Percentiles rank a stretch among this genome's conserved stretches.
Conservation (phyloP, 768 basidiomycete genomes). For the Amanita rubescens region DNA sequence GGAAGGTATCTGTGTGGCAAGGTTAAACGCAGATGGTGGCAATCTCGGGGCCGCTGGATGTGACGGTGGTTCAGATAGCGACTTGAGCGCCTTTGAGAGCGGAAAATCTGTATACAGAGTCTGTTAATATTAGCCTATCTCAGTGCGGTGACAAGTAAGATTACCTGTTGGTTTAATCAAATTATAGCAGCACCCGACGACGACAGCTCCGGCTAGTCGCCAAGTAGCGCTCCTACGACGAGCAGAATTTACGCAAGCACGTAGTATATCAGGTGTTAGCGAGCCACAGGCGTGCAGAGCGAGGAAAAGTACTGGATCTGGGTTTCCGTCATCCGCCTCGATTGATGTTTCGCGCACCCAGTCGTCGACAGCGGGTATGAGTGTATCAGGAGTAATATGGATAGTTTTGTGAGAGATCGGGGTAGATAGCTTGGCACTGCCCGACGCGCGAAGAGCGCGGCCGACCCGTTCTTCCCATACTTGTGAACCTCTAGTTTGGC, state of each 20-base stretch:
- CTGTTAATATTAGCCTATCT: background rate
- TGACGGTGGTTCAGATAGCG: conserved; percentile 2
- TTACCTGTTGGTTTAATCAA: conserved; percentile 48
- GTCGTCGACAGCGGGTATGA: conserved; percentile 38
- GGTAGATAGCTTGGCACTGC: background rate
- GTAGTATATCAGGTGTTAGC: conserved; percentile 58
- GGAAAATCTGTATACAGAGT: conserved; percentile 42
- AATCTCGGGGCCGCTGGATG: conserved; percentile 30
- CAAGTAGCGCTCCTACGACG: conserved; percentile 23
- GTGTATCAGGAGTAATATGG: conserved; percentile 41
- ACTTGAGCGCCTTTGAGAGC: conserved; percentile 29
- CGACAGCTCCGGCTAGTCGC: conserved; percentile 45
- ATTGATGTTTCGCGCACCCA: conserved; percentile 38
- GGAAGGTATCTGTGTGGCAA: conserved; percentile 64
- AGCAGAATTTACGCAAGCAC: conserved; percentile 35
- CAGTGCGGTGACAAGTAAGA: conserved; percentile 1
- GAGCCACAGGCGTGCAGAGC: conserved; percentile 75
- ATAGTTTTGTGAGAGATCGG: conserved; percentile 51
- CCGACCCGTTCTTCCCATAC: conserved; percentile 29
- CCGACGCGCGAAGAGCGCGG: conserved; percentile 13
- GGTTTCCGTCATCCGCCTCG: conserved; percentile 6
- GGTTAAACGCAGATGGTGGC: conserved; percentile 50
- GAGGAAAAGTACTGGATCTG: conserved; percentile 49
- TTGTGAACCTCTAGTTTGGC: conserved; percentile 52
- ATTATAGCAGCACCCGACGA: conserved; percentile 80